Conservation (phyloP, 257 asterid genomes). For the Anisodus acutangulus region DNA sequence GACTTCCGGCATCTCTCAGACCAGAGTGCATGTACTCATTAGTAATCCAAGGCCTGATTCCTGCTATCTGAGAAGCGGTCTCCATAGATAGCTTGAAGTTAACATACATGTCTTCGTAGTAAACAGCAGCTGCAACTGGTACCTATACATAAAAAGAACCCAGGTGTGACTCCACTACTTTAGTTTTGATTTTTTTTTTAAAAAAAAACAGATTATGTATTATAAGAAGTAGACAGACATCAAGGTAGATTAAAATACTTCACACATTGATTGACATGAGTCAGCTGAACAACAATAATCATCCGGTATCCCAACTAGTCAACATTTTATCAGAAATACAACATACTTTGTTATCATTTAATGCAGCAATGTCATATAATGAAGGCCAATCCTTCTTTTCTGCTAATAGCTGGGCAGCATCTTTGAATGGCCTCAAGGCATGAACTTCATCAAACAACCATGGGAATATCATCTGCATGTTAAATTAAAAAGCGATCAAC, state of each 20-base stretch:
- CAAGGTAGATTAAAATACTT: background rate
- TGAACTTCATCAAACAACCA: slow-evolving; percentile 92
- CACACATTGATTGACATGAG: background rate
- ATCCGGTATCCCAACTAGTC: background rate
- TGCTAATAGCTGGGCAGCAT: slow-evolving; percentile 74
- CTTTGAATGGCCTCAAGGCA: slow-evolving; percentile 79
- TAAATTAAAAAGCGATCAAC: slow-evolving; percentile 25
- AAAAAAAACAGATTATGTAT: background rate
- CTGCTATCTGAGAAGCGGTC: slow-evolving; percentile 74
- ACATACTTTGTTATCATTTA: slow-evolving; percentile 75
- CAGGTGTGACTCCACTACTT: background rate
- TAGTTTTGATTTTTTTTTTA: background rate
- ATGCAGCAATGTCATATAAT: slow-evolving; percentile 55
- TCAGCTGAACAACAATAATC: background rate
- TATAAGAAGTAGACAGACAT: background rate
- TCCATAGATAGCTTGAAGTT: slow-evolving; percentile 86
- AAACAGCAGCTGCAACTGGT: slow-evolving; percentile 95
- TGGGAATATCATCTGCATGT: slow-evolving; percentile 84
- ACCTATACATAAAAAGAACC: slow-evolving; percentile 49
- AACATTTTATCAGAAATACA: background rate
- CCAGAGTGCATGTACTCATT: slow-evolving; percentile 98
- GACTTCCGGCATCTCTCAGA: slow-evolving; percentile 77
- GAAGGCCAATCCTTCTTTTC: slow-evolving; percentile 94
- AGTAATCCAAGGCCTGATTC: slow-evolving; percentile 85
- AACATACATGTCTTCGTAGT: slow-evolving; percentile 88